Evolutionary conservation across 176 grass and related monocot genomes (phyloP).

Genomic region (Musa schizocarpa): DNA sequence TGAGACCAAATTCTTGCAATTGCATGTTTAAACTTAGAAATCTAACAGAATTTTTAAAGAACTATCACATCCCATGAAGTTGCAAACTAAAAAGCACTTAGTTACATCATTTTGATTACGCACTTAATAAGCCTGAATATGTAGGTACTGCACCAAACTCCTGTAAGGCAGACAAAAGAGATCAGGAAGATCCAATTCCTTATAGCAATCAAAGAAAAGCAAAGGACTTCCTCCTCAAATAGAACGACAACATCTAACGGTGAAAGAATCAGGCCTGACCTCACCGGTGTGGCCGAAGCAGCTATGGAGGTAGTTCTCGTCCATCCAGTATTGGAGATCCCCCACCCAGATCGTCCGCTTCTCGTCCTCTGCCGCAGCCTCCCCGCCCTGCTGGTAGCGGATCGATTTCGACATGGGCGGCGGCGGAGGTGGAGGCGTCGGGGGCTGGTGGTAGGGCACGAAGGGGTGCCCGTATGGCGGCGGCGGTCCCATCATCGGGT

Average conservation of each 20-base stretch:
- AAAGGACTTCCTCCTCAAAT: background rate
- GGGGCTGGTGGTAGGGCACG: constrained; percentile 14
- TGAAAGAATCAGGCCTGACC: background rate
- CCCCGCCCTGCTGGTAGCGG: constrained; percentile 2
- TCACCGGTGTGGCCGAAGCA: constrained; percentile 13
- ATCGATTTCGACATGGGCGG: background rate
- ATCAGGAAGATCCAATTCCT: background rate
- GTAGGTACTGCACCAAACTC: background rate
- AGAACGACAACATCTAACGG: background rate
- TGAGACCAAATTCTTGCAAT: too few relatives aligned
- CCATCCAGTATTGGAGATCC: constrained; percentile 14
- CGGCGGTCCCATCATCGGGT: constrained; percentile 12
- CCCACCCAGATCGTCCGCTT: constrained; percentile 16
- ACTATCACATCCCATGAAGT: too few relatives aligned
- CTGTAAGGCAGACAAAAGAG: background rate
- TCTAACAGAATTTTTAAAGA: too few relatives aligned
- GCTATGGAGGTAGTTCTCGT: constrained; percentile 8
- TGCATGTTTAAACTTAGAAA: too few relatives aligned
- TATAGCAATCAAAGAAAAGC: background rate
- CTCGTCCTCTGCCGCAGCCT: constrained; percentile 1
- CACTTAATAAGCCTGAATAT: background rate
- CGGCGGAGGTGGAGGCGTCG: background rate
- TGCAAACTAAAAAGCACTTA: too few relatives aligned
- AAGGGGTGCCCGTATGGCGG: constrained; percentile 1
- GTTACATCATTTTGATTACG: too few relatives aligned